These are phyloP conservation scores for Cadophora gregata DNA, from an alignment of 2,329 filamentous ascomycete genomes.

Conservation along the genomic window DNA sequence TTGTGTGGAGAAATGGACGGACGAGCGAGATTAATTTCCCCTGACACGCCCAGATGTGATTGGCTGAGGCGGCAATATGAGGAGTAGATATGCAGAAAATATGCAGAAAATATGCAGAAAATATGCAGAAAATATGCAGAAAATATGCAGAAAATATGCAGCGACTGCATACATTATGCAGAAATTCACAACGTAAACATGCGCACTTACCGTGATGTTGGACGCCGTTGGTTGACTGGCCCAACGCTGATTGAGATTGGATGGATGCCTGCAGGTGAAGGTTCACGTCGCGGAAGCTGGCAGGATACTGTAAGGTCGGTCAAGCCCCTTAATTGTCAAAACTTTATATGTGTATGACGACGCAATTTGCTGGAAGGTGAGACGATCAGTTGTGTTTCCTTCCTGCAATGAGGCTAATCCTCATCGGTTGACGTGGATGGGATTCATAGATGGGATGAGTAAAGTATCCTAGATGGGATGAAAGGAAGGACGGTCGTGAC, in stretches of 20 bases:
- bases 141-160: background rate
- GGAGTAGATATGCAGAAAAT: background rate
- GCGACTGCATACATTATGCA: background rate
- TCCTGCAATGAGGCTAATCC: background rate
- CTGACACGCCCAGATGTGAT: slow-evolving; percentile 1
- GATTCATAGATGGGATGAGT: background rate
- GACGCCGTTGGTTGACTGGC: background rate
- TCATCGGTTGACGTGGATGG: background rate
- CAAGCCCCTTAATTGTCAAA: background rate
- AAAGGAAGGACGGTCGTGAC: background rate
- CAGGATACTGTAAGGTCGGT: background rate
- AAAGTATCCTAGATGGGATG: background rate
- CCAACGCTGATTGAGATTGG: background rate
- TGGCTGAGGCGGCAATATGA: background rate
- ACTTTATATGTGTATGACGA: background rate
- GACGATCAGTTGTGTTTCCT: slow-evolving; percentile 1
- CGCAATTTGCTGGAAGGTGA: background rate
- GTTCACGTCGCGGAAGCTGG: background rate
- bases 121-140: background rate
- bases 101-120: background rate
- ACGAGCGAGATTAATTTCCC: background rate
- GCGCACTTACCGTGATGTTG: background rate
- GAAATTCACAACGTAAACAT: background rate
- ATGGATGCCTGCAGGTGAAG: background rate
- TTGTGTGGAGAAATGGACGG: background rate